Evolutionary conservation across 345 rosid genomes (phyloP).

Genomic region (Bruguiera sexangula): DNA sequence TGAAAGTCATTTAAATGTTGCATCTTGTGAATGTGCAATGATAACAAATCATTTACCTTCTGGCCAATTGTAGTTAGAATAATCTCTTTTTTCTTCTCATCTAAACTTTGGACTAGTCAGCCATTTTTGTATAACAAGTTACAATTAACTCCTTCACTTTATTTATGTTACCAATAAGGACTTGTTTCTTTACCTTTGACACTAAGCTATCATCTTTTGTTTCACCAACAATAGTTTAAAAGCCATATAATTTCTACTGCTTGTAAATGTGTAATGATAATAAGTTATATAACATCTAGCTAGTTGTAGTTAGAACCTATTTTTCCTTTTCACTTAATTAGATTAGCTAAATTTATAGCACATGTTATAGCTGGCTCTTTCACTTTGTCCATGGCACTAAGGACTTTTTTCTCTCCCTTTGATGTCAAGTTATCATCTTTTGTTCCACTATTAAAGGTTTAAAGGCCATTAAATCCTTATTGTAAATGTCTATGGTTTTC

Average conservation of each 20-base stretch:
- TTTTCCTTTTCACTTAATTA: too few relatives aligned
- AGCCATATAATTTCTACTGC: too few relatives aligned
- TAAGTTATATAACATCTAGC: too few relatives aligned
- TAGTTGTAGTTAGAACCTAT: too few relatives aligned
- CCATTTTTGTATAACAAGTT: too few relatives aligned
- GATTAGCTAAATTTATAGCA: too few relatives aligned
- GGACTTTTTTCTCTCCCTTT: conserved; percentile 24
- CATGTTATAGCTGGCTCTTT: neutral
- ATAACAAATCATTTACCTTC: too few relatives aligned
- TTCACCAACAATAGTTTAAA: conserved; percentile 18
- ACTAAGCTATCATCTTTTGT: conserved; percentile 27
- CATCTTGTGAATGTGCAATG: too few relatives aligned
- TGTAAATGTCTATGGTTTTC: conserved; percentile 76
- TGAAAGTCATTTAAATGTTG: neutral
- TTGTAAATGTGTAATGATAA: too few relatives aligned
- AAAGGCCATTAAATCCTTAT: conserved; percentile 44
- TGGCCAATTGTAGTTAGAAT: too few relatives aligned
- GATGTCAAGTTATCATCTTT: conserved; percentile 32
- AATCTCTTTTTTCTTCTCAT: too few relatives aligned
- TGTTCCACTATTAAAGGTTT: conserved; percentile 19
- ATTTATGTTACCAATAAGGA: neutral
- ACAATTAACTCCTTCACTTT: neutral
- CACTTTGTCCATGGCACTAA: neutral
- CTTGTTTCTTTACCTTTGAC: conserved; percentile 27
- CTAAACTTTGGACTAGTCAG: too few relatives aligned